Evolutionary conservation across 371 early-diverging fungal species (phyloP).

Genomic region (Blakeslea trispora): DNA sequence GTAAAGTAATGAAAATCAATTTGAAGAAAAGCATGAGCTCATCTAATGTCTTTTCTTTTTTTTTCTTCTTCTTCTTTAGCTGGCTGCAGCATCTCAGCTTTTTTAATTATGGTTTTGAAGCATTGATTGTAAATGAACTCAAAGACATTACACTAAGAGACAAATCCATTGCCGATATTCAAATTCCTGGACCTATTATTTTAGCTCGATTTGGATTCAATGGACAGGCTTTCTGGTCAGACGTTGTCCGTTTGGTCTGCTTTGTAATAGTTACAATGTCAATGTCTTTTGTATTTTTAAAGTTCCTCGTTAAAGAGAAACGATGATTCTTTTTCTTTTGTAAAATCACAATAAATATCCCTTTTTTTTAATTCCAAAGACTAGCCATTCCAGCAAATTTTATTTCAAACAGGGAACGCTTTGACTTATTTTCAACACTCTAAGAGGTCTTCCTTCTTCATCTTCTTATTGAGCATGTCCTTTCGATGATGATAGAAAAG

Average conservation of each 20-base stretch:
- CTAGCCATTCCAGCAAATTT: too few species aligned
- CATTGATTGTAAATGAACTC: constrained; percentile 76
- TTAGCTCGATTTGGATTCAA: constrained; percentile 50
- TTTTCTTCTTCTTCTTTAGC: constrained; percentile 15
- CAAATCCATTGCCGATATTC: constrained; percentile 51
- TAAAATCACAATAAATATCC: not conserved
- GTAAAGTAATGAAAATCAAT: too few species aligned
- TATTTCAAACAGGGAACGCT: too few species aligned
- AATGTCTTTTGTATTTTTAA: constrained; percentile 41
- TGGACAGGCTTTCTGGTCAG: constrained; percentile 51
- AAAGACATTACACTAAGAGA: constrained; percentile 50
- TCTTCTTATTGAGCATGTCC: too few species aligned
- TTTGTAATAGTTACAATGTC: constrained; percentile 34
- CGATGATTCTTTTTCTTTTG: constrained; percentile 22
- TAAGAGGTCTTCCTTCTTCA: too few species aligned
- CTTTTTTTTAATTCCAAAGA: too few species aligned
- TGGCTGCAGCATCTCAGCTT: constrained; percentile 82
- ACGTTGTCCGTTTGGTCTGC: constrained; percentile 28
- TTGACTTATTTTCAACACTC: too few species aligned
- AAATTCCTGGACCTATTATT: constrained; percentile 52
- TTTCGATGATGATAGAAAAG: too few species aligned
- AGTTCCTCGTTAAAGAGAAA: constrained; percentile 46
- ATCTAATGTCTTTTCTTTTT: too few species aligned
- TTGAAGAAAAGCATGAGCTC: too few species aligned
- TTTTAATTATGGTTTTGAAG: constrained; percentile 89